Conservation (phyloP, 768 basidiomycete species). For the Neoboletus magnificus region DNA sequence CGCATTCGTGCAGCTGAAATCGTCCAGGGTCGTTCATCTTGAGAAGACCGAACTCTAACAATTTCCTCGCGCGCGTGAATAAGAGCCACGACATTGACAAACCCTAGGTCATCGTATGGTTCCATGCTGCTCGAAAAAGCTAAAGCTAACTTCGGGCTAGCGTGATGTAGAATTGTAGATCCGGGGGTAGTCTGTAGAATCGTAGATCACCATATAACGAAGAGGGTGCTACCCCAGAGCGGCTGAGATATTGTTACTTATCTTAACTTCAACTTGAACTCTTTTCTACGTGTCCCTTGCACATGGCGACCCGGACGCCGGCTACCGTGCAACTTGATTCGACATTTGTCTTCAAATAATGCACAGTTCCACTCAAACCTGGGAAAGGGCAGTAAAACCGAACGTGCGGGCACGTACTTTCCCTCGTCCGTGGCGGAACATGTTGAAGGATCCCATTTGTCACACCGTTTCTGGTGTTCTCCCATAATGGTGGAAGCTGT, state of each 20-base stretch:
- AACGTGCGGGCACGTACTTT: not conserved
- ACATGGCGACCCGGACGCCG: not conserved
- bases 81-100: not conserved
- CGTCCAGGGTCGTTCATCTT: not conserved
- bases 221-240: not conserved
- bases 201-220: no score
- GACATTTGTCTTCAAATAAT: not conserved
- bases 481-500: not conserved
- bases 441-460: not conserved
- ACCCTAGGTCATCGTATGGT: not conserved
- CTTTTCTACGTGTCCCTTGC: not conserved
- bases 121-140: not conserved
- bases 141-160: not conserved
- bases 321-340: not conserved
- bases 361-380: not conserved
- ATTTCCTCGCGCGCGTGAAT: not conserved
- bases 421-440: not conserved
- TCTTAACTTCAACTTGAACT: not conserved
- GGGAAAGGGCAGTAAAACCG: not conserved
- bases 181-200: no score
- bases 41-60: not conserved
- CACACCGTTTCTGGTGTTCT: not conserved
- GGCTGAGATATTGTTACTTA: not conserved
- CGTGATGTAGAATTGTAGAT: not conserved
- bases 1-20: not conserved